A percentile compares a stretch with the other conserved stretches of the same genome.
These are phyloP conservation scores for Eleusine coracana DNA, from an alignment of 176 grass and related monocot genomes.

Conservation along the genomic window DNA sequence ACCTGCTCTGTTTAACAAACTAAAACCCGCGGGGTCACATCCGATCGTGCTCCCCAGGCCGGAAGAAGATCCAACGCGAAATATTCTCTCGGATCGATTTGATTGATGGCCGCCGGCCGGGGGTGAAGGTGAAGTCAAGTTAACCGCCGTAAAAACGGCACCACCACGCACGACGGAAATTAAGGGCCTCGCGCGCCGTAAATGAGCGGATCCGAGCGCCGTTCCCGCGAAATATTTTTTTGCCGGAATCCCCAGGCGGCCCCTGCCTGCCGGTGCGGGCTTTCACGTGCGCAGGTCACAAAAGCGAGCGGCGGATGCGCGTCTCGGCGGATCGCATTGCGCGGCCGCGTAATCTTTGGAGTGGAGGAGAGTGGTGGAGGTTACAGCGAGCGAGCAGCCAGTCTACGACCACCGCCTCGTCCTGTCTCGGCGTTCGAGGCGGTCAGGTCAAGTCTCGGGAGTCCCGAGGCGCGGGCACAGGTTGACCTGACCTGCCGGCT, in stretches of 20 bases:
- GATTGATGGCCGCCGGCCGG: background rate
- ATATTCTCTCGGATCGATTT: background rate
- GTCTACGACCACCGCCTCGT: background rate
- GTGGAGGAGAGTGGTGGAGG: background rate
- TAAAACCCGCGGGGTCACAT: constrained; percentile 14
- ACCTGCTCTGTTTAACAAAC: background rate
- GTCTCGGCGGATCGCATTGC: background rate
- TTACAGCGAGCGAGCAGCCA: background rate
- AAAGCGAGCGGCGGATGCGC: too few relatives aligned
- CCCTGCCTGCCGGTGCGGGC: background rate
- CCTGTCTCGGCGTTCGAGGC: constrained; percentile 40
- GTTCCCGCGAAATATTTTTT: constrained; percentile 51
- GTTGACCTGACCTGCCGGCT: constrained; percentile 30
- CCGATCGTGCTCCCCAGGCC: background rate
- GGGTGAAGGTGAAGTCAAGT: background rate
- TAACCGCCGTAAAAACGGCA: background rate
- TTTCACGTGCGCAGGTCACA: constrained; percentile 33
- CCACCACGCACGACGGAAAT: constrained; percentile 18
- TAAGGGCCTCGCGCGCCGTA: background rate
- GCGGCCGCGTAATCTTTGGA: background rate
- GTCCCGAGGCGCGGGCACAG: background rate
- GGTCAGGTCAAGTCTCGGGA: background rate
- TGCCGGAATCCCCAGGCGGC: constrained; percentile 50
- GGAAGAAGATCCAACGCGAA: background rate
- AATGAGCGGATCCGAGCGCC: constrained; percentile 45